Conservation (phyloP, 345 rosid species). For the Conringia planisiliqua region DNA sequence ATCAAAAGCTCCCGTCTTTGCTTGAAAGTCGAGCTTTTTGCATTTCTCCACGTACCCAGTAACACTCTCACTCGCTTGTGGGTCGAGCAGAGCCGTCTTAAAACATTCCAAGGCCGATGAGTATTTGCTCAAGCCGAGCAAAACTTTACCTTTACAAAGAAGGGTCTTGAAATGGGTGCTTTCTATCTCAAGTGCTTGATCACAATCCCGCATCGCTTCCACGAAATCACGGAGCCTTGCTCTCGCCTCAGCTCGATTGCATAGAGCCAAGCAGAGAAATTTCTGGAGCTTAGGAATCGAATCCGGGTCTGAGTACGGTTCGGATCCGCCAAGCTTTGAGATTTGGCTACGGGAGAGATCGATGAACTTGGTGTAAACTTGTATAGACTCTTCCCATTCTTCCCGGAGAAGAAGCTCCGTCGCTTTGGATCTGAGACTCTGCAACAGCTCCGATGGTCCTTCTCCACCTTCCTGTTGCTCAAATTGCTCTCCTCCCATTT, state of each 20-base stretch:
- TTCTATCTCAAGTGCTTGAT: constrained; percentile 57
- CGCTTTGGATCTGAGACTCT: constrained; percentile 68
- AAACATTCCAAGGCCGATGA: constrained; percentile 68
- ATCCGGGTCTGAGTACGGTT: too few species aligned
- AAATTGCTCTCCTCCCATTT: constrained; percentile 34
- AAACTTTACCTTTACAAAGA: constrained; percentile 73
- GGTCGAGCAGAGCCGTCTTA: constrained; percentile 47
- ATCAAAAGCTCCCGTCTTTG: constrained; percentile 76
- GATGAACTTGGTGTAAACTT: constrained; percentile 60
- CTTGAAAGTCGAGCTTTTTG: constrained; percentile 65
- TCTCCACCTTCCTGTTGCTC: constrained; percentile 28
- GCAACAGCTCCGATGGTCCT: constrained; percentile 42
- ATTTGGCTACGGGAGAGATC: constrained; percentile 48
- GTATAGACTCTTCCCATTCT: constrained; percentile 71
- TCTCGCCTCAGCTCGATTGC: constrained; percentile 73
- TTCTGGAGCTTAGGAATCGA: constrained; percentile 40
- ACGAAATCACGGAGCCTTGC: constrained; percentile 43
- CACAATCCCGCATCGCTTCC: constrained; percentile 60
- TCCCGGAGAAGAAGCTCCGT: constrained; percentile 72
- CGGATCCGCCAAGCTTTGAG: constrained; percentile 22
- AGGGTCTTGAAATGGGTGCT: constrained; percentile 75
- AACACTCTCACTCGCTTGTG: constrained; percentile 54
- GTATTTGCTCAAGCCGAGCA: constrained; percentile 60
- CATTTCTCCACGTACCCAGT: constrained; percentile 63
- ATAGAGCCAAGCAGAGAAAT: constrained; percentile 66